Conservation (phyloP, 2,329 filamentous ascomycete genomes). For the Cytospora piceicola region DNA sequence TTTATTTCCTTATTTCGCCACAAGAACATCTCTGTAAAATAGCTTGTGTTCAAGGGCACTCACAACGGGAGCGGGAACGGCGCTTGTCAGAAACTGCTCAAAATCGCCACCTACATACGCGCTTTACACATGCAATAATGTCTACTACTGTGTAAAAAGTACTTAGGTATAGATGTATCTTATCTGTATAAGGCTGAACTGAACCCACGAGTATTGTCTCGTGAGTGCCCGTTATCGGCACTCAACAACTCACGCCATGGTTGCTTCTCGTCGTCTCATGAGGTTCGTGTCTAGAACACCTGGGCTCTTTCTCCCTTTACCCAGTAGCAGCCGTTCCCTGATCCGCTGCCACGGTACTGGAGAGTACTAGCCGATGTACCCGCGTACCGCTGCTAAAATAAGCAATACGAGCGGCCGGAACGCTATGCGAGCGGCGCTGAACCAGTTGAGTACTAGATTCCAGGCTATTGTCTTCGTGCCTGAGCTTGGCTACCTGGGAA, state of each 20-base stretch:
- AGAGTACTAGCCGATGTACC: background rate
- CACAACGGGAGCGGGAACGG: background rate
- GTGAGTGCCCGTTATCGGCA: background rate
- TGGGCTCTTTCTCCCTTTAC: background rate
- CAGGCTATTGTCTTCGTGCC: background rate
- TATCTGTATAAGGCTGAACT: background rate
- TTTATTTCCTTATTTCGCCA: background rate
- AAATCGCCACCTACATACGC: background rate
- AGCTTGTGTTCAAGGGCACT: background rate
- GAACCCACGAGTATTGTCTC: background rate
- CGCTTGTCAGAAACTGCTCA: background rate
- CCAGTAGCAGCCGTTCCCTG: background rate
- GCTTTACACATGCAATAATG: background rate
- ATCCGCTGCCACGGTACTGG: constrained; percentile 1
- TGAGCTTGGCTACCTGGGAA: background rate
- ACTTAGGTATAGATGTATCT: no score
- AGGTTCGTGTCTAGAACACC: background rate
- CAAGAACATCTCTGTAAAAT: background rate
- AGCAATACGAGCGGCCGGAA: background rate
- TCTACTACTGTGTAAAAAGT: background rate
- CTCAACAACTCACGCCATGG: background rate
- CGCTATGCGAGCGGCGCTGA: background rate
- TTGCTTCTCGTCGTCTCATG: background rate
- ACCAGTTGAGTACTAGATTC: background rate
- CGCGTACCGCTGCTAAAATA: background rate